Conservation (phyloP, 139 green algal genomes). For the Gonium pectorale region DNA sequence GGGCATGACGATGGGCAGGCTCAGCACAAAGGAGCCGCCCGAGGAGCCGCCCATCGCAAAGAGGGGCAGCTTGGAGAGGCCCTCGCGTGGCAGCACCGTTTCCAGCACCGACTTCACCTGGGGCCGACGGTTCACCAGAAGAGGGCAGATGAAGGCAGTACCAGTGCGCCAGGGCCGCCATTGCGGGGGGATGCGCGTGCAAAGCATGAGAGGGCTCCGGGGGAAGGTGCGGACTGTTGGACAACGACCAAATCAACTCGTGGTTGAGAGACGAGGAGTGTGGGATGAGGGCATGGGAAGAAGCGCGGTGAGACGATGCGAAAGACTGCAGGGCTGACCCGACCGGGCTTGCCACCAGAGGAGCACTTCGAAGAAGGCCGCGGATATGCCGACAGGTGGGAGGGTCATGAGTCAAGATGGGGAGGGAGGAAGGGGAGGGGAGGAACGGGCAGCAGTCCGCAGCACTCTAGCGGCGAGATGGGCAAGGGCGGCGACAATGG, state of each 20-base stretch:
- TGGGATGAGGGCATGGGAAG: background rate
- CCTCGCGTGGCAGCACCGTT: slow-evolving; percentile 49
- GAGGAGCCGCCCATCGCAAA: slow-evolving; percentile 70
- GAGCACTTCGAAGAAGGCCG: too few relatives aligned
- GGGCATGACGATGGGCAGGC: slow-evolving; percentile 44
- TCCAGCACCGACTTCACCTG: slow-evolving; percentile 52
- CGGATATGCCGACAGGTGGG: too few relatives aligned
- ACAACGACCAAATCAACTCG: background rate
- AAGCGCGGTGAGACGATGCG: background rate
- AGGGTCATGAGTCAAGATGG: too few relatives aligned
- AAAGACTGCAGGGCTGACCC: too few relatives aligned
- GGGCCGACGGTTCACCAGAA: background rate
- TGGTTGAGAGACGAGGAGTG: background rate
- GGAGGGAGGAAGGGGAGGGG: too few relatives aligned
- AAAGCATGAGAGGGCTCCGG: background rate
- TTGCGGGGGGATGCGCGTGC: background rate
- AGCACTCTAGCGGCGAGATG: too few relatives aligned
- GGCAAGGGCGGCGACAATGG: too few relatives aligned
- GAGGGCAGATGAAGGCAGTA: background rate
- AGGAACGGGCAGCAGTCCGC: too few relatives aligned
- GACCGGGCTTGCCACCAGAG: too few relatives aligned
- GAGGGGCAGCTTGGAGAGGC: slow-evolving; percentile 62
- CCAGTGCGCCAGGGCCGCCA: background rate
- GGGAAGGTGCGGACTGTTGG: background rate
- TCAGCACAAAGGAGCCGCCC: slow-evolving; percentile 71